These are phyloP conservation scores for Monosporascus ibericus DNA, from an alignment of 2,329 filamentous ascomycete genomes.

Conservation along the genomic window DNA sequence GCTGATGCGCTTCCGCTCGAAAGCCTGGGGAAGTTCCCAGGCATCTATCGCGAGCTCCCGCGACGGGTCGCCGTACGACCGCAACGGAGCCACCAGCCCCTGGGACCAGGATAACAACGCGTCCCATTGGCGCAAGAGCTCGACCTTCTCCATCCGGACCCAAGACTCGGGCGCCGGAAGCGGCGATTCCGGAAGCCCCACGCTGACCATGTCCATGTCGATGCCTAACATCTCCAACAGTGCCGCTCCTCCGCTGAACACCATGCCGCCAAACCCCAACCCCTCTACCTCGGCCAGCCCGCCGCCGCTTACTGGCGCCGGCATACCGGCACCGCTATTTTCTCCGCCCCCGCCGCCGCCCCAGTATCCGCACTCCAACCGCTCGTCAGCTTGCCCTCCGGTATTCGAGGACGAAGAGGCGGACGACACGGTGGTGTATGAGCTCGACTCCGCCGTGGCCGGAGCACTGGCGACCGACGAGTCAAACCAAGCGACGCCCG, in stretches of 20 bases:
- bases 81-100: conserved; percentile 41
- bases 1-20: conserved; percentile 65
- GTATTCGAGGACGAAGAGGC: conserved; percentile 35
- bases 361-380: conserved; percentile 16
- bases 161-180: conserved; percentile 39
- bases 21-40: conserved; percentile 77
- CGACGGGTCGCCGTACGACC: conserved; percentile 28
- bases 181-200: conserved; percentile 45
- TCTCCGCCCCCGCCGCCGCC: conserved; percentile 15
- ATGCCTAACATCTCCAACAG: conserved; percentile 23
- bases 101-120: conserved; percentile 24
- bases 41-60: conserved; percentile 60
- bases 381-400: conserved; percentile 28
- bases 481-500: conserved; percentile 8
- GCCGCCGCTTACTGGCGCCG: background rate
- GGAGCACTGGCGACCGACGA: background rate
- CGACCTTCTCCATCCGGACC: conserved; percentile 42
- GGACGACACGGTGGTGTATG: background rate
- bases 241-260: conserved; percentile 10
- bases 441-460: conserved; percentile 9
- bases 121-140: conserved; percentile 41
- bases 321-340: conserved; percentile 15
- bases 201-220: conserved; percentile 38
- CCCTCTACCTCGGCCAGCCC: conserved; percentile 2
- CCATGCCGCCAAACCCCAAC: conserved; percentile 15